A percentile compares a stretch with the other conserved stretches of the same genome.
phyloP scores from a whole-genome alignment of 2,329 filamentous ascomycete genomes.

The Hypoxylon sp. region DNA sequence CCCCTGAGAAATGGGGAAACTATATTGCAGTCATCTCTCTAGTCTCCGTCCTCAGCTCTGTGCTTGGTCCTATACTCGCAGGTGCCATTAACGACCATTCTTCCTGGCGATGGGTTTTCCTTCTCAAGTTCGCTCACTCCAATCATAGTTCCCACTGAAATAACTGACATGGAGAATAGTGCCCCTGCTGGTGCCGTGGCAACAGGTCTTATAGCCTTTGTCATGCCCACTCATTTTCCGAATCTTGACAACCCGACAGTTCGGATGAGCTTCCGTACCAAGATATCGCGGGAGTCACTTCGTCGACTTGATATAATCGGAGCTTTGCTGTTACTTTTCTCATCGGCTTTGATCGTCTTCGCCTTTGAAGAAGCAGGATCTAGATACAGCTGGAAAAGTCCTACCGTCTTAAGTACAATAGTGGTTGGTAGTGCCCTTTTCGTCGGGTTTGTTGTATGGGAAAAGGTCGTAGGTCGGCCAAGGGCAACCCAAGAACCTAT shows the following conservation, averaged over 20 bases:
- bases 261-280: constrained; percentile 37
- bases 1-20: constrained; percentile 53
- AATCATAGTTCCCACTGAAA: not conserved
- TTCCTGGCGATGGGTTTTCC: constrained; percentile 64
- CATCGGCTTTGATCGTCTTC: constrained; percentile 62
- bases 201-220: constrained; percentile 47
- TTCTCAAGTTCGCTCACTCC: constrained; percentile 58
- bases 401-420: constrained; percentile 55
- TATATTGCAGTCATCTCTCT: constrained; percentile 56
- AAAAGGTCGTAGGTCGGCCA: constrained; percentile 46
- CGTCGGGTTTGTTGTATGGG: constrained; percentile 53
- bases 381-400: constrained; percentile 60
- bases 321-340: constrained; percentile 56
- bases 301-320: constrained; percentile 55
- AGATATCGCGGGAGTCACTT: constrained; percentile 47
- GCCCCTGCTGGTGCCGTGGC: constrained; percentile 53
- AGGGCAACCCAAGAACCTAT: constrained; percentile 52
- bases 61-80: constrained; percentile 61
- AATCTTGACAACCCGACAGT: constrained; percentile 40
- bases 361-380: constrained; percentile 62
- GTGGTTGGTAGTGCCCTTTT: constrained; percentile 46
- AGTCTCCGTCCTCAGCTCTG: constrained; percentile 59
- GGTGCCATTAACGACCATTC: constrained; percentile 59
- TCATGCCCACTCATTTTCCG: constrained; percentile 52
- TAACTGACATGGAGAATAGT: constrained; percentile 42